phyloP scores from a whole-genome alignment of 1,284 basidiomycete genomes.

The Leccinum pachyderme region DNA sequence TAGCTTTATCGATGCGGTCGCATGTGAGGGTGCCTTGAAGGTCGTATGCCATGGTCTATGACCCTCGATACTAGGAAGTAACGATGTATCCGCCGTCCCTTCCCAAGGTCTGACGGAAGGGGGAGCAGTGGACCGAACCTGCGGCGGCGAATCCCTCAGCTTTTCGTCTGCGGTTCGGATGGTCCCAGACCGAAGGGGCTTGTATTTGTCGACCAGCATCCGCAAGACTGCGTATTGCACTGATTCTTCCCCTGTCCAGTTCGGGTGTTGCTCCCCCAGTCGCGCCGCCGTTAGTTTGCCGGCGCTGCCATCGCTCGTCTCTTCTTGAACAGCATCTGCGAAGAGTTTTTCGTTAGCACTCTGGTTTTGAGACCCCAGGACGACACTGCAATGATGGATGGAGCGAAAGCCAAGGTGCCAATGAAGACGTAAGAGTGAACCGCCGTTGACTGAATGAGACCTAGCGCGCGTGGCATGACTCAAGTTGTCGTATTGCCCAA shows the following conservation, averaged over 20 bases:
- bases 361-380: not conserved
- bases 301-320: not conserved
- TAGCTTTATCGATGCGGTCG: conserved; percentile 49
- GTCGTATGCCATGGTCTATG: conserved; percentile 72
- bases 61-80: conserved; percentile 51
- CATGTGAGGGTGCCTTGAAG: conserved; percentile 60
- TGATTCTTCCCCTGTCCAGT: conserved; percentile 79
- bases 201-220: conserved; percentile 86
- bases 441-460: not conserved
- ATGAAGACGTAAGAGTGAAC: not conserved
- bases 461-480: not conserved
- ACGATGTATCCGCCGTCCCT: conserved; percentile 38
- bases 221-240: conserved; percentile 72
- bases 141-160: conserved; percentile 51
- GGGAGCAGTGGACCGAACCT: conserved; percentile 17
- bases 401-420: not conserved
- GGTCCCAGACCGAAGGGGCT: conserved; percentile 65
- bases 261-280: conserved; percentile 47
- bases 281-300: conserved; percentile 19
- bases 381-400: conserved; percentile 1
- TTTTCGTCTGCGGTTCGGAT: conserved; percentile 74
- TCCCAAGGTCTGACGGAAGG: conserved; percentile 10
- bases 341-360: conserved; percentile 51
- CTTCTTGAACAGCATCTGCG: conserved; percentile 54
- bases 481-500: not conserved